phyloP scores from a whole-genome alignment of 2,329 filamentous ascomycete species.

The Elsinoe arachidis region DNA sequence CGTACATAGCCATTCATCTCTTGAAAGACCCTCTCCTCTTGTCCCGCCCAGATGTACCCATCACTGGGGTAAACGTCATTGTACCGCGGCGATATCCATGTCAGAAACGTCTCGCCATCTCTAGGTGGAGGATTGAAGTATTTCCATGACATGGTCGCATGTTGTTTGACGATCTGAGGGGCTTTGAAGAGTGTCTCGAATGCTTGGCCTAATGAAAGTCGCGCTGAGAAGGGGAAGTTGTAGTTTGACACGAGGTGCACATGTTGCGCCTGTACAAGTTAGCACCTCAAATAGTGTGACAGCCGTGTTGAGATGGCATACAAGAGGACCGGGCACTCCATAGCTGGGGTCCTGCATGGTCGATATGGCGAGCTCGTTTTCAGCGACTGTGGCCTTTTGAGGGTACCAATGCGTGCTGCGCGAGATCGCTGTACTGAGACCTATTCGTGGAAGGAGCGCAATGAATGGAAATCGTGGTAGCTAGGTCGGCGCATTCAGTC shows the following conservation, averaged over 20 bases:
- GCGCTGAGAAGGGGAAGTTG: slow-evolving; percentile 65
- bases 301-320: slow-evolving; percentile 20
- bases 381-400: background rate
- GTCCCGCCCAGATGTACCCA: slow-evolving; percentile 82
- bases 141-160: slow-evolving; percentile 85
- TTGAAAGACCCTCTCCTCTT: slow-evolving; percentile 67
- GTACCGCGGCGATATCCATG: slow-evolving; percentile 75
- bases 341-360: slow-evolving; percentile 39
- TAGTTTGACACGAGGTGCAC: slow-evolving; percentile 82
- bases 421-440: background rate
- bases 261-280: slow-evolving; percentile 60
- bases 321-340: slow-evolving; percentile 38
- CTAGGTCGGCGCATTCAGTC: background rate
- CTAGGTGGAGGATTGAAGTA: slow-evolving; percentile 68
- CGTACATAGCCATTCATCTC: slow-evolving; percentile 61
- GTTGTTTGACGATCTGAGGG: slow-evolving; percentile 74
- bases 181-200: slow-evolving; percentile 76
- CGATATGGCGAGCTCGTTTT: background rate
- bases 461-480: background rate
- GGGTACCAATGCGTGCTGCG: background rate
- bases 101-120: slow-evolving; percentile 74
- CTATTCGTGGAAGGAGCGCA: too few species aligned
- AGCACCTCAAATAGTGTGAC: background rate
- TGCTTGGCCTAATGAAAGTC: slow-evolving; percentile 65
- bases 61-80: slow-evolving; percentile 74